Conservation (phyloP, 2,329 filamentous ascomycete genomes). For the Passalora sequoiae region DNA sequence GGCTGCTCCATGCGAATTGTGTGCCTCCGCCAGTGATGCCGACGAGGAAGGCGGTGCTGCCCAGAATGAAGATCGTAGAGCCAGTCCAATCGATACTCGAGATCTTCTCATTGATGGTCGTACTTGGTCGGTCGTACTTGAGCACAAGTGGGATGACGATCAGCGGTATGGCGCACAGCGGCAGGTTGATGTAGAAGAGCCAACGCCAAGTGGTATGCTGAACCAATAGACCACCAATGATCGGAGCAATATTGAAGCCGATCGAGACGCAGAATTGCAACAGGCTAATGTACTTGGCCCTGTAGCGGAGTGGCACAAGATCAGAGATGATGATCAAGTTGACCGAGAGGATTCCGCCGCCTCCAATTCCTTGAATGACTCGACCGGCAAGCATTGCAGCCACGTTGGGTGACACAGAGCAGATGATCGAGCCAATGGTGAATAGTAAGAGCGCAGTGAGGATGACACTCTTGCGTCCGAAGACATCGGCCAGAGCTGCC, state of each 20-base stretch:
- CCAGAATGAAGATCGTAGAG: slow-evolving; percentile 20
- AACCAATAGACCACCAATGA: slow-evolving; percentile 31
- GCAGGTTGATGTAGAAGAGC: slow-evolving; percentile 39
- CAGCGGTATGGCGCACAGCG: slow-evolving; percentile 33
- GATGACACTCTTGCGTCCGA: slow-evolving; percentile 45
- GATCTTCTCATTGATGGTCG: slow-evolving; percentile 18
- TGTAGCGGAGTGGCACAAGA: slow-evolving; percentile 30
- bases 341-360: slow-evolving; percentile 42
- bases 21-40: slow-evolving; percentile 37
- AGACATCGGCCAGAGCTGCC: slow-evolving; percentile 43
- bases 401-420: slow-evolving; percentile 37
- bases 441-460: slow-evolving; percentile 43
- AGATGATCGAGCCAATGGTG: slow-evolving; percentile 44
- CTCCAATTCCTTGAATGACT: slow-evolving; percentile 44
- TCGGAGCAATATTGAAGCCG: slow-evolving; percentile 31
- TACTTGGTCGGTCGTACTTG: slow-evolving; percentile 41
- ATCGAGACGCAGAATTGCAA: slow-evolving; percentile 30
- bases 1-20: slow-evolving; percentile 34
- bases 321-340: slow-evolving; percentile 43
- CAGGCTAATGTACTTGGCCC: slow-evolving; percentile 23
- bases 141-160: slow-evolving; percentile 43
- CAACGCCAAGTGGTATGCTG: slow-evolving; percentile 28
- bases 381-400: slow-evolving; percentile 41
- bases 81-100: slow-evolving; percentile 26
- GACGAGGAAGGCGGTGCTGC: slow-evolving; percentile 25